Base-by-base conservation (phyloP, 225 moss, liverwort and hornwort species). In the Sphagnum tenellum region DNA sequence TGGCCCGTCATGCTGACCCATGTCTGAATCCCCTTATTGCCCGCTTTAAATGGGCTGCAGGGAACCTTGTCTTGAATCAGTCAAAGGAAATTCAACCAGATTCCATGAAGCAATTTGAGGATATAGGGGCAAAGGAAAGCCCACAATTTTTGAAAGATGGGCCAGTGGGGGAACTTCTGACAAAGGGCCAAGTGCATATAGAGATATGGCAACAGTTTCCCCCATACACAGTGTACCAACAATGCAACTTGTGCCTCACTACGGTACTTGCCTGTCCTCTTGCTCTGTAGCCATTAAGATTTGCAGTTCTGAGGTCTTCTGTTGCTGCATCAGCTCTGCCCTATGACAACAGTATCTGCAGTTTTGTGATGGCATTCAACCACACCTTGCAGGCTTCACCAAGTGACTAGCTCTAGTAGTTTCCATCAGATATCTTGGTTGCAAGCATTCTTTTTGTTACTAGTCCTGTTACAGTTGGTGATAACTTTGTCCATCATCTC, bases 171-270 rank as follows among this genome's bases (percentile, higher is more conserved):
- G 64, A 78, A 67, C 73, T 93, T 46, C 76, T 93, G 76, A 93
- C 92, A 14, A 69, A 77, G 70, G 65, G 60, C 60, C 81, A 79
- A 65, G 87, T 93, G 51, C n/a, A 65, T 50, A 90, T 90, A 61
- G 83, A 88, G 63, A 78, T 89, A 57, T 75, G 79, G 60, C 92
- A 89, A 71, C 75, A 86, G 56, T 92, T 88, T 73, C 89, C 89
- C 45, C 86, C 86, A 0, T 84, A 89, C 56, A 73, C 80, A 66
- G 53, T 93, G 7, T 93, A 86, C 59, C 81, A 77, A 64, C 67
- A 74, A 55, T 93, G 88, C 71, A 74, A 72, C 69, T 73, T 89
- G 54, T 93, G 93, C 68, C 79, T 93, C 51, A 93, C 89, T 69
- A 89, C 89, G 2, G 84, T 89, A 87, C 48, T 64, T 44, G 51